Conservation (phyloP, 129 eudicot species). For the Flaveria bidentis region DNA sequence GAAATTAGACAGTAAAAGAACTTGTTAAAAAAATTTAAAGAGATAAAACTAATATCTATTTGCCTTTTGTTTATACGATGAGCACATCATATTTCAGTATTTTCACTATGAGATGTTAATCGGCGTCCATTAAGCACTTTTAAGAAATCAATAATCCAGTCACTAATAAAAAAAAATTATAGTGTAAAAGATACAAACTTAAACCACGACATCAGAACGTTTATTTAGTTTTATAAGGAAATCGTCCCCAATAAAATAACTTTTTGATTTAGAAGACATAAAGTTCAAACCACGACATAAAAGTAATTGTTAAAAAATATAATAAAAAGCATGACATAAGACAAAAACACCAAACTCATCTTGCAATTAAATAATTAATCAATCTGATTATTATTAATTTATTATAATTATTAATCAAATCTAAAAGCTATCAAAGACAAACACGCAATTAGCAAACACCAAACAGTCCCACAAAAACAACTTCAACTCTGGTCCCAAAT, state of each 20-base stretch:
- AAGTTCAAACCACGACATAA: not conserved
- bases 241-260: not conserved
- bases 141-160: no score
- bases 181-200: no score
- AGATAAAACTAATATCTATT: no score
- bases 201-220: no score
- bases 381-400: conserved; percentile 17
- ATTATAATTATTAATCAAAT: conserved; percentile 8
- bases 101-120: no score
- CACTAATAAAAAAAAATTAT: no score
- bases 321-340: conserved; percentile 11
- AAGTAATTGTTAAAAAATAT: not conserved
- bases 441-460: conserved; percentile 26
- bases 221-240: no score
- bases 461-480: conserved; percentile 6
- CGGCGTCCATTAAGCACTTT: no score
- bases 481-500: conserved; percentile 5
- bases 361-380: not conserved
- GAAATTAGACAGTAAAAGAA: no score
- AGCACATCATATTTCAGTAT: no score
- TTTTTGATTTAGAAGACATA: not conserved
- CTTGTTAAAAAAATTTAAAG: no score
- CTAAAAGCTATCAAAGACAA: conserved; percentile 26
- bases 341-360: conserved; percentile 24
- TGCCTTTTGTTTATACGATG: no score